Conservation (phyloP, 2,329 filamentous ascomycete genomes). For the Diaporthe eres region DNA sequence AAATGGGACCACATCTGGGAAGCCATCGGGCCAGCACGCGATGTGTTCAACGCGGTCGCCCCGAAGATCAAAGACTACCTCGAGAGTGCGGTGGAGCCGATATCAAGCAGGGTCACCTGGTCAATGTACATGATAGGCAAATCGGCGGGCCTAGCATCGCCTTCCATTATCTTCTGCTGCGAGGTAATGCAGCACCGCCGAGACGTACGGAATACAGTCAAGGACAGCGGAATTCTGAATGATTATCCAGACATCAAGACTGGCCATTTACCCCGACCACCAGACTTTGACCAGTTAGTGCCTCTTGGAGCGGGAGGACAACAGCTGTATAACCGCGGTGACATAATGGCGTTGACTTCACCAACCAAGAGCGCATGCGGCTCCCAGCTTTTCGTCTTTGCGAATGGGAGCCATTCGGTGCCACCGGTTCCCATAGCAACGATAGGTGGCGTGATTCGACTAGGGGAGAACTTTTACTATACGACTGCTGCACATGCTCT, state of each 20-base stretch:
- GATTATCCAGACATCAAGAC: constrained; percentile 31
- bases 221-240: background rate
- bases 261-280: background rate
- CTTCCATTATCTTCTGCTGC: constrained; percentile 35
- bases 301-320: background rate
- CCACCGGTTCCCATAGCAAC: background rate
- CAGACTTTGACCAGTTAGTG: constrained; percentile 8
- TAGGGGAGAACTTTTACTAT: constrained; percentile 3
- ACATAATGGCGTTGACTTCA: background rate
- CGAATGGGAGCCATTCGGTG: background rate
- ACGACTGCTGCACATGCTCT: constrained; percentile 29
- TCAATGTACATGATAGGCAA: constrained; percentile 31
- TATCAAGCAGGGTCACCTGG: constrained; percentile 24
- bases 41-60: background rate
- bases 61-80: constrained; percentile 18
- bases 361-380: constrained; percentile 2
- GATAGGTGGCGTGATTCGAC: constrained; percentile 29
- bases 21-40: constrained; percentile 13
- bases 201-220: background rate
- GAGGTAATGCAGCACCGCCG: background rate
- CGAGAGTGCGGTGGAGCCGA: background rate
- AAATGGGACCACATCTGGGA: constrained; percentile 21
- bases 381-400: background rate
- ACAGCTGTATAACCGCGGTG: no score
- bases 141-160: background rate